Conservation (phyloP, 106 monocot species). For the Allium cepa region DNA sequence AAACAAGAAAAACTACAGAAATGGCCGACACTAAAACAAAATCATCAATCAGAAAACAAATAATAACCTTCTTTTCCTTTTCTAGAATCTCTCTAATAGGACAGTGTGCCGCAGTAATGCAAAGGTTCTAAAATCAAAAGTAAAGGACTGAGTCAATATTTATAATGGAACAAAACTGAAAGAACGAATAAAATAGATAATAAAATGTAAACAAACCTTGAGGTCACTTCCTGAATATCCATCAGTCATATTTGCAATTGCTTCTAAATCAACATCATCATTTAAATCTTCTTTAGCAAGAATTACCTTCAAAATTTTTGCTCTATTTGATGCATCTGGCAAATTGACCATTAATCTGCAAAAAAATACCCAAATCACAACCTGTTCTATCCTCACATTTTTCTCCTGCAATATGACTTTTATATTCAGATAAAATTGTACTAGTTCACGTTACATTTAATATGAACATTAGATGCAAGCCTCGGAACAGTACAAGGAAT, state of each 20-base stretch:
- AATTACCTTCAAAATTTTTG: slow-evolving; percentile 89
- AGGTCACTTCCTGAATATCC: slow-evolving; percentile 98
- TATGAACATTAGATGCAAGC: too few relatives aligned
- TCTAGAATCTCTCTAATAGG: slow-evolving; percentile 96
- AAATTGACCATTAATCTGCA: slow-evolving; percentile 92
- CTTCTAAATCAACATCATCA: slow-evolving; percentile 59
- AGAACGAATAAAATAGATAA: neutral
- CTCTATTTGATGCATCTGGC: slow-evolving; percentile 80
- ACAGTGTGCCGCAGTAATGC: slow-evolving; percentile 92
- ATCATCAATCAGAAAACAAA: neutral
- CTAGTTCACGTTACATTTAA: too few relatives aligned
- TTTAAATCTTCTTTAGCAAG: slow-evolving; percentile 80
- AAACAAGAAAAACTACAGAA: neutral
- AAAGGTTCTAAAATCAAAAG: slow-evolving; percentile 73
- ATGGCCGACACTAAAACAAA: neutral
- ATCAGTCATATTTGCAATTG: slow-evolving; percentile 86
- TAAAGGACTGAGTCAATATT: neutral
- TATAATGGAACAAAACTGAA: neutral
- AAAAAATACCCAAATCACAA: slow-evolving; percentile 2
- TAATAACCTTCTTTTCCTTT: slow-evolving; percentile 82
- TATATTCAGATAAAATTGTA: too few relatives aligned
- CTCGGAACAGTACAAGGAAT: too few relatives aligned
- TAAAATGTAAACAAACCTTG: slow-evolving; percentile 43
- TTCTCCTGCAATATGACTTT: too few relatives aligned
- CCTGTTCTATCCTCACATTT: neutral